Conservation (phyloP, 768 basidiomycete genomes). For the Hemileccinum impolitum region DNA sequence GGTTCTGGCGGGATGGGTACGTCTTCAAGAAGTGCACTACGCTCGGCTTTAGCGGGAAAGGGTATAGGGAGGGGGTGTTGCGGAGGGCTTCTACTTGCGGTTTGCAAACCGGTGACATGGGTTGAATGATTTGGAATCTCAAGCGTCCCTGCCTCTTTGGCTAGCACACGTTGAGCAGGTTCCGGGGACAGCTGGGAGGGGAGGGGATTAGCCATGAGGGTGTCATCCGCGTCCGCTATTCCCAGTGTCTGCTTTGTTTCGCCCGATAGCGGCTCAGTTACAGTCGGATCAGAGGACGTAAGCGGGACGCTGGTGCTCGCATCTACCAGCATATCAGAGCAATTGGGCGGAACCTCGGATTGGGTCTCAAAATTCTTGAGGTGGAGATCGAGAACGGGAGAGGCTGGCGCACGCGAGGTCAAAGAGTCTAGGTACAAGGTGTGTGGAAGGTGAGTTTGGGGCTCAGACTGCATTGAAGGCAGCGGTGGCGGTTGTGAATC, state of each 20-base stretch:
- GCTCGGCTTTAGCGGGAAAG: slow-evolving; percentile 5
- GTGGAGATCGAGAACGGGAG: slow-evolving; percentile 8
- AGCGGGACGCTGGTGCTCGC: not conserved
- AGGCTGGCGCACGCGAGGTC: not conserved
- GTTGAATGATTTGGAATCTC: not conserved
- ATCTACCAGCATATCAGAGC: not conserved
- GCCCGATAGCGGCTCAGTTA: not conserved
- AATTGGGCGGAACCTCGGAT: not conserved
- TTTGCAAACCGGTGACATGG: slow-evolving; percentile 2
- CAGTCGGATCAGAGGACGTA: not conserved
- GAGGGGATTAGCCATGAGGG: not conserved
- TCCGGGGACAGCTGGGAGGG: slow-evolving; percentile 4
- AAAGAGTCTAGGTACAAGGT: not conserved
- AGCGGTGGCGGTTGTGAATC: not conserved
- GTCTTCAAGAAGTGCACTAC: not conserved
- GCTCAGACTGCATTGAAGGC: not conserved
- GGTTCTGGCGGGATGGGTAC: slow-evolving; percentile 1
- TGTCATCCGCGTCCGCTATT: not conserved
- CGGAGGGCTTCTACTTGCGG: slow-evolving; percentile 10
- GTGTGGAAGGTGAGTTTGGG: not conserved
- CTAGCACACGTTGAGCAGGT: not conserved
- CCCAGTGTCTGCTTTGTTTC: not conserved
- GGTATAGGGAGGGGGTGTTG: slow-evolving; percentile 10
- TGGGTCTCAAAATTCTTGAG: slow-evolving; percentile 1
- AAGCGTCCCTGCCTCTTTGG: not conserved